Percentiles rank a stretch among this genome's conserved stretches.
Evolutionary conservation across 176 grass and related monocot genomes (phyloP).

Genomic region (Oryza coarctata): DNA sequence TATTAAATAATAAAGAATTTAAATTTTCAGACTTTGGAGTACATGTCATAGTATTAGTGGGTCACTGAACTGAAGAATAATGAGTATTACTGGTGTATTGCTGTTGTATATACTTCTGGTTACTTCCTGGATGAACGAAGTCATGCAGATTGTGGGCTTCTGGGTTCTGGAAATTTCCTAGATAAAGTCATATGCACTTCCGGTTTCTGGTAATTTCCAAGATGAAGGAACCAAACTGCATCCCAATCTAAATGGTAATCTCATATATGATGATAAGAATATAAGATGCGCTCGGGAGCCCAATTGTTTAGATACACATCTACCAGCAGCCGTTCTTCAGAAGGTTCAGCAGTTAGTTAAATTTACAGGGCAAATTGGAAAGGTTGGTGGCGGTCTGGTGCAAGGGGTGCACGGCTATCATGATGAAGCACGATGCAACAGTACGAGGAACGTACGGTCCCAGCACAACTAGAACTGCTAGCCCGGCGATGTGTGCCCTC

Average conservation of each 20-base stretch:
- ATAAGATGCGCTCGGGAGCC: background rate
- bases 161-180: background rate
- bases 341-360: background rate
- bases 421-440: slow-evolving; percentile 17
- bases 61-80: background rate
- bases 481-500: background rate
- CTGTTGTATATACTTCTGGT: background rate
- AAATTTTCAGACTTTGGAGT: background rate
- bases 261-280: background rate
- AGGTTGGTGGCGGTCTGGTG: background rate
- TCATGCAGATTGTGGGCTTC: background rate
- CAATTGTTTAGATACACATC: background rate
- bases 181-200: background rate
- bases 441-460: slow-evolving; percentile 12
- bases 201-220: background rate
- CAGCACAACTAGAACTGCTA: background rate
- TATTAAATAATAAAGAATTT: background rate
- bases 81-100: background rate
- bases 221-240: background rate
- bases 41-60: background rate
- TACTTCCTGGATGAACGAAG: background rate
- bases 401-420: background rate
- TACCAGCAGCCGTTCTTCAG: slow-evolving; percentile 2
- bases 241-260: background rate
- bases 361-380: background rate